These are phyloP conservation scores for Plectosphaerella sp. DNA, from an alignment of 2,329 filamentous ascomycete species.

Conservation along the genomic window DNA sequence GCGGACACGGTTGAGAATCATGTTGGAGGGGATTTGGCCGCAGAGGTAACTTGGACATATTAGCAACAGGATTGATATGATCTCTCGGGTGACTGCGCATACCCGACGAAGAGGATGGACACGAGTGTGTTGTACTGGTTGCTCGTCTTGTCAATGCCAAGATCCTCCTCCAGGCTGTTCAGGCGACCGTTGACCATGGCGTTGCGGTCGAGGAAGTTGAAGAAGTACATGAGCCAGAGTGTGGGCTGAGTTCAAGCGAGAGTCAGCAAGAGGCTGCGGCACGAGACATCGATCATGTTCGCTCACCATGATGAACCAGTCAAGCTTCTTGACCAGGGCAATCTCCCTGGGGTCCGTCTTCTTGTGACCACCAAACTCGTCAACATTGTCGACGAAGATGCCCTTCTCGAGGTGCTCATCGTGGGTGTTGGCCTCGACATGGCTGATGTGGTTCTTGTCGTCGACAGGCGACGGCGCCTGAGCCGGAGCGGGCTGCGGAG, in stretches of 20 bases:
- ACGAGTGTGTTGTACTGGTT: conserved; percentile 23
- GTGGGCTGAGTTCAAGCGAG: conserved; percentile 4
- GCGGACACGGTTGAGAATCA: conserved; percentile 25
- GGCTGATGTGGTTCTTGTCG: conserved; percentile 1
- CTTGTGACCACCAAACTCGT: conserved; percentile 32
- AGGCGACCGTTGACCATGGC: conserved; percentile 23
- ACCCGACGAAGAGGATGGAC: conserved; percentile 12
- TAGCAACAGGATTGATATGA: too few relatives aligned
- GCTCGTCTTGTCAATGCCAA: conserved; percentile 14
- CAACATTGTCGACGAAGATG: conserved; percentile 14
- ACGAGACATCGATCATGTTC: neutral
- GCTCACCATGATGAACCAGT: conserved; percentile 25
- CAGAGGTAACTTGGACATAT: too few relatives aligned
- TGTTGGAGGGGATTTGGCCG: conserved; percentile 23
- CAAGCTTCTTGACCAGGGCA: conserved; percentile 27
- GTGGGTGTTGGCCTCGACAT: conserved; percentile 2
- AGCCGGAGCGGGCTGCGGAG: neutral
- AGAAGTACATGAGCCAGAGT: conserved; percentile 16
- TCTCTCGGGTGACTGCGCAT: too few relatives aligned
- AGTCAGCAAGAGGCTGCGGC: neutral
- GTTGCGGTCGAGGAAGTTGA: conserved; percentile 23
- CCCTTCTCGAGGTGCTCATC: conserved; percentile 9
- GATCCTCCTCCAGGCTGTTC: conserved; percentile 19
- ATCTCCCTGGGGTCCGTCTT: conserved; percentile 34
- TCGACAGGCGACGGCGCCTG: neutral